Conservation (phyloP, 106 monocot genomes). For the Triglochin maritima region DNA sequence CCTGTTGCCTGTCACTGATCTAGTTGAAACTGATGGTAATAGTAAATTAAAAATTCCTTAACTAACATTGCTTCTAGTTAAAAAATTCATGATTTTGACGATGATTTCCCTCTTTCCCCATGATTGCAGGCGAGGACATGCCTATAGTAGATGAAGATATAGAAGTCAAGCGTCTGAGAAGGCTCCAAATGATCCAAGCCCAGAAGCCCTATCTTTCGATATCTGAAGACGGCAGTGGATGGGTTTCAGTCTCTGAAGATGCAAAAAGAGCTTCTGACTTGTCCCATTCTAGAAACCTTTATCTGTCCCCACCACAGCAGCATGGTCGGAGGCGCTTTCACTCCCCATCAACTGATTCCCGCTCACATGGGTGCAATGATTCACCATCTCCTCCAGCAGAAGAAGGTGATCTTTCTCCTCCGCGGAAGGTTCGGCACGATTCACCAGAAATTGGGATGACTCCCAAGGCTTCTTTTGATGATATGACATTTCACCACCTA, state of each 20-base stretch:
- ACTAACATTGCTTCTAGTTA: no score
- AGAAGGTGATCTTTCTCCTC: background rate
- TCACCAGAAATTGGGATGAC: background rate
- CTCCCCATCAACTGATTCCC: no score
- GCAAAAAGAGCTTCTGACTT: background rate
- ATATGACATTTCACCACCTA: constrained; percentile 15
- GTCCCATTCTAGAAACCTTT: background rate
- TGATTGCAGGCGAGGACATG: constrained; percentile 41
- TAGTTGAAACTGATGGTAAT: no score
- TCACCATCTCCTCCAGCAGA: no score
- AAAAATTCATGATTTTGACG: no score
- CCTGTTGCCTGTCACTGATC: no score
- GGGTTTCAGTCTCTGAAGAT: constrained; percentile 38
- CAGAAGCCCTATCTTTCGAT: constrained; percentile 47
- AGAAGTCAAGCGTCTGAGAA: constrained; percentile 78
- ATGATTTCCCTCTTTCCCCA: no score
- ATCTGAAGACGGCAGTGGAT: constrained; percentile 88
- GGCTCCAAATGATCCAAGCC: constrained; percentile 56
- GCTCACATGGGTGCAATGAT: no score
- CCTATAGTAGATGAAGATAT: constrained; percentile 75
- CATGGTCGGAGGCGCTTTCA: no score
- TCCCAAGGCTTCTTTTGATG: background rate
- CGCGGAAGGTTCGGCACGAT: background rate
- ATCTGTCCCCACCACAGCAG: constrained; percentile 44
- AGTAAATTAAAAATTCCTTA: no score